Percentiles rank a stretch among this genome's conserved stretches.
phyloP scores from a whole-genome alignment of 768 basidiomycete species.

The Termitomyces sp. region DNA sequence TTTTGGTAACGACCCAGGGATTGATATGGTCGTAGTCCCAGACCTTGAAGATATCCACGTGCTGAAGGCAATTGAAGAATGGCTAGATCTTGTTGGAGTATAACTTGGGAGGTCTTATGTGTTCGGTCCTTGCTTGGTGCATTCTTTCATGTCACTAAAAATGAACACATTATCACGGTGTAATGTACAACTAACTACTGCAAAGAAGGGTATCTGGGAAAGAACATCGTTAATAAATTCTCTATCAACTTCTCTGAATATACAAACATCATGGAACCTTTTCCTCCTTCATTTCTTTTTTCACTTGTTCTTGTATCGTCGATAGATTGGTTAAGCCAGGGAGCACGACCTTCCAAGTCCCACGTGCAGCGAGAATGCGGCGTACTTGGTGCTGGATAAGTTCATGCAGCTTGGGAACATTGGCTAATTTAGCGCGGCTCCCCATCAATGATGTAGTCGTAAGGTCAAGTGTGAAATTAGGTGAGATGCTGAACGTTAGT shows the following conservation, averaged over 20 bases:
- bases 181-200: conserved; percentile 4
- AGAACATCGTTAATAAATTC: neutral
- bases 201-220: neutral
- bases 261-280: conserved; percentile 12
- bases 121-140: neutral
- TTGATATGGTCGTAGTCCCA: conserved; percentile 32
- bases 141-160: neutral
- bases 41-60: conserved; percentile 32
- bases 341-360: conserved; percentile 62
- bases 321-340: conserved; percentile 51
- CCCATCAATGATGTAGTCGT: conserved; percentile 91
- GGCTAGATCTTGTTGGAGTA: conserved; percentile 54
- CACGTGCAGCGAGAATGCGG: conserved; percentile 50
- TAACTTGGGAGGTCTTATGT: conserved; percentile 18
- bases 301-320: conserved; percentile 29
- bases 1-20: conserved; percentile 33
- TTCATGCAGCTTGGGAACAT: conserved; percentile 96
- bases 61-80: conserved; percentile 38
- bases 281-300: conserved; percentile 27
- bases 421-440: conserved; percentile 93
- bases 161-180: neutral
- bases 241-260: neutral
- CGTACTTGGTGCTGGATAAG: conserved; percentile 84
- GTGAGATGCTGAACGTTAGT: conserved; percentile 70
- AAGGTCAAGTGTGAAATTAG: conserved; percentile 83